Evolutionary conservation across 2,329 filamentous ascomycete genomes (phyloP).

Genomic region (Dactylella cylindrospora): DNA sequence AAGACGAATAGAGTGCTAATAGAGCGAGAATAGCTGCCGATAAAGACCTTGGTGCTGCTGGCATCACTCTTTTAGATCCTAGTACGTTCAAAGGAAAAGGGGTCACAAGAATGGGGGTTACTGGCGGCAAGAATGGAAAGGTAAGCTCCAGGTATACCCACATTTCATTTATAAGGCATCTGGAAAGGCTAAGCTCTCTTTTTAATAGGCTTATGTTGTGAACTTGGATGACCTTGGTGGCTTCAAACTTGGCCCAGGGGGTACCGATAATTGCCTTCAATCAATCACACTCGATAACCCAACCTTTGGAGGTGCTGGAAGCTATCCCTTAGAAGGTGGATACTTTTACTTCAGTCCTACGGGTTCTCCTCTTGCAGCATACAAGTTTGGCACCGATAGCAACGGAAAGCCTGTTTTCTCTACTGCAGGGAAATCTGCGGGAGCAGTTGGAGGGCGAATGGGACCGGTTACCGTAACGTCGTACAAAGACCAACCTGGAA

Average conservation of each 20-base stretch:
- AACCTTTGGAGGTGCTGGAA: constrained; percentile 48
- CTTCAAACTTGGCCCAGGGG: constrained; percentile 52
- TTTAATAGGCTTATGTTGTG: constrained; percentile 52
- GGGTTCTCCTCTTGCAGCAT: constrained; percentile 49
- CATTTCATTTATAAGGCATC: background rate
- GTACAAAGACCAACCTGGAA: constrained; percentile 51
- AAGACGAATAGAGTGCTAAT: constrained; percentile 49
- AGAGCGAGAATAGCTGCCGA: constrained; percentile 53
- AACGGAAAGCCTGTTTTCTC: constrained; percentile 51
- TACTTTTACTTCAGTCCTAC: constrained; percentile 54
- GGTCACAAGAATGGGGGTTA: constrained; percentile 56
- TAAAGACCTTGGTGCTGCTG: constrained; percentile 56
- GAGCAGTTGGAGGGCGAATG: constrained; percentile 13
- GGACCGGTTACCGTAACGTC: constrained; percentile 51
- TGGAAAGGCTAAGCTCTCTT: background rate
- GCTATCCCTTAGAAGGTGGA: constrained; percentile 55
- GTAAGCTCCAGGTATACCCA: background rate
- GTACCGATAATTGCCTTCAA: constrained; percentile 52
- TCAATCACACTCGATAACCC: constrained; percentile 44
- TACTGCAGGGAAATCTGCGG: constrained; percentile 25
- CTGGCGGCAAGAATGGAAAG: constrained; percentile 58
- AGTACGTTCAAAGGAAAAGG: constrained; percentile 55
- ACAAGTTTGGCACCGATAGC: constrained; percentile 51
- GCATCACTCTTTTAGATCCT: constrained; percentile 55
- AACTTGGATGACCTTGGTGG: constrained; percentile 55